Base-by-base conservation (phyloP, 331 rosid species). In the Malus hybrid region DNA sequence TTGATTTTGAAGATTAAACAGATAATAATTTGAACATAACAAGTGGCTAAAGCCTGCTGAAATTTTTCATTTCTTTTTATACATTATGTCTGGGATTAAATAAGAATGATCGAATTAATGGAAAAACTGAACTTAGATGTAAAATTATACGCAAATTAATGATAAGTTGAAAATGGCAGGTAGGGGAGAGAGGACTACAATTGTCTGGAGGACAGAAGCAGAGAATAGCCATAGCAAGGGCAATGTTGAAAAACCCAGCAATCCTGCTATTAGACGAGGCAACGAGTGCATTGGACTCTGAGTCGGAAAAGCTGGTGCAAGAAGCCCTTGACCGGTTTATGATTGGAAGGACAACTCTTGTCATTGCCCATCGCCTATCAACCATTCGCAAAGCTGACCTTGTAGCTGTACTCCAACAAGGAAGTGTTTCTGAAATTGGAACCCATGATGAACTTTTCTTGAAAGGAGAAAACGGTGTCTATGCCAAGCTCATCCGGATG, bases 251-350 rank as follows among this genome's bases (percentile, higher is more conserved):
- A 83, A 89, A 93, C 81, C 98, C 98, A 36, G 97, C 98, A 61
- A 90, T 93, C 76, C 84, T 93, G 65, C 89, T 93, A 55, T 77
- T 93, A 55, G 99, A 94, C 46, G 99, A 94, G 77, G 99, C 99
- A 74, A 94, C 99, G 76, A 94, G 99, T 90, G 99, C 99, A 59
- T 76, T 94, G 80, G 99, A 94, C 82, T 94, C 99, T 8, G 99
- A 94, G 60, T 94, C 99, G 3, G 99, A 94, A 82, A 94, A 94
- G 85, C 85, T 94, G 73, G 99, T 94, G 59, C 99, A 94, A 76
- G 99, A 94, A 85, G 99, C 99, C 65, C 97, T 94, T 34, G 99
- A 94, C 79, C 86, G 99, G 75, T 94, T 94, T 85, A 94, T 94
- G 99, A 94, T 94, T 22, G 99, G 99, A 50, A 82, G 99, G 84